Percentiles rank a stretch among this genome's conserved stretches.
phyloP scores from a whole-genome alignment of 1,139 yeast genomes.

The Pneumocystis sp. region DNA sequence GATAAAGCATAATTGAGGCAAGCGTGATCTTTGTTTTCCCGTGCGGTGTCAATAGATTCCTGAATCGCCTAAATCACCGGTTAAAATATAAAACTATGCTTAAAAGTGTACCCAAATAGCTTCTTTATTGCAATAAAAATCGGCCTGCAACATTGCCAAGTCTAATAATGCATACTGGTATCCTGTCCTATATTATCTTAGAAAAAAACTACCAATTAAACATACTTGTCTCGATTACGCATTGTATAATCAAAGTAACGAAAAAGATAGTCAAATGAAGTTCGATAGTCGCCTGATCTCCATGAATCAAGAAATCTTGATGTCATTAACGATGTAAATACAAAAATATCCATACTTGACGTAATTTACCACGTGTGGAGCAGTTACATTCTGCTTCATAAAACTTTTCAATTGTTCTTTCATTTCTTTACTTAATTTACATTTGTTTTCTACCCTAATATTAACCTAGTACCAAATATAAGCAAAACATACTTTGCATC shows the following conservation, averaged over 20 bases:
- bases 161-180: slow-evolving; percentile 75
- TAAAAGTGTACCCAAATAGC: slow-evolving; percentile 28
- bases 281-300: slow-evolving; percentile 51
- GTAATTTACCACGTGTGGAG: not conserved
- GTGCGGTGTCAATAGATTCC: slow-evolving; percentile 76
- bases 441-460: not conserved
- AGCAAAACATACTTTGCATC: slow-evolving; percentile 1
- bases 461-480: not conserved
- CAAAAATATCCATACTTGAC: not conserved
- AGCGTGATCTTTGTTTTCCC: slow-evolving; percentile 64
- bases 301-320: slow-evolving; percentile 36
- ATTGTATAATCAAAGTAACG: slow-evolving; percentile 79
- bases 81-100: not conserved
- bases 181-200: slow-evolving; percentile 23
- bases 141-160: slow-evolving; percentile 62
- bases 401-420: not conserved
- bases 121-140: slow-evolving; percentile 57
- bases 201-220: not conserved
- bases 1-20: slow-evolving; percentile 65
- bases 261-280: slow-evolving; percentile 57
- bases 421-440: not conserved
- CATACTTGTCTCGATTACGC: slow-evolving; percentile 42
- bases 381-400: not conserved
- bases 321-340: not conserved
- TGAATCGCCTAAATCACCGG: slow-evolving; percentile 47